Evolutionary conservation across 2,329 filamentous ascomycete species (phyloP), one percentile per base, ranked within the genome.

Genomic region (Keithomyces neogunnii): DNA sequence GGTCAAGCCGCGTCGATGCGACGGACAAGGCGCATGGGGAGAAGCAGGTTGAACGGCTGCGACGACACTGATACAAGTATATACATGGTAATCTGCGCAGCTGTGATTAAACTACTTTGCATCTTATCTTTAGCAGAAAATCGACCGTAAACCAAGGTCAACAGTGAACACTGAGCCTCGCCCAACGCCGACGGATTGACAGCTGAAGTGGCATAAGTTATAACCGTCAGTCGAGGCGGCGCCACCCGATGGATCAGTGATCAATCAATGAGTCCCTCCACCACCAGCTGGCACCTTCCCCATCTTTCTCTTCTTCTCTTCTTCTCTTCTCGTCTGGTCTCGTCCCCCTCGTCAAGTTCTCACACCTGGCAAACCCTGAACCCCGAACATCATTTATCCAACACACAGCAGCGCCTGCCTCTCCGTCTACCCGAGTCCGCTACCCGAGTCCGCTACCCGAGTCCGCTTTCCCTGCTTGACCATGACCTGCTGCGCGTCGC

Each of bases 1-100:
- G 67, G 77, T 81, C 57, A 5, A 13, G 38, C 8, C 29, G 38
- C 5, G 26, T 11, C n/a, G 47, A 31, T 19, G 13, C 6, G 38
- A n/a, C 36, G 5, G 30, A 32, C 29, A 42, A 40, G 30, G 47
- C 38, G n/a, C 36, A 26, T 19, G 28, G 42, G 28, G 47, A 19
- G 30, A 40, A 43, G 47, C 40, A 30, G 3, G 11, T 44, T 44
- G 40, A 44, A 26, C n/a, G 6, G 6, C 6, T 35, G 10, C 6
- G 10, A 13, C 13, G n/a, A 39, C 13, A 11, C 8, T 39, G 7
- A 48, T 26, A 13, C 13, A 48, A 28, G 46, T 30, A 19, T 19
- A 48, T 32, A n/a, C 19, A 19, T 19, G 33, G 5, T 35, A 35
- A 35, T 35, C 10, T 35, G 33, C 6, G 33, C 6, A 6, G 5